These are phyloP conservation scores for Trametes coccinea DNA, from an alignment of 768 basidiomycete genomes.

Conservation along the genomic window DNA sequence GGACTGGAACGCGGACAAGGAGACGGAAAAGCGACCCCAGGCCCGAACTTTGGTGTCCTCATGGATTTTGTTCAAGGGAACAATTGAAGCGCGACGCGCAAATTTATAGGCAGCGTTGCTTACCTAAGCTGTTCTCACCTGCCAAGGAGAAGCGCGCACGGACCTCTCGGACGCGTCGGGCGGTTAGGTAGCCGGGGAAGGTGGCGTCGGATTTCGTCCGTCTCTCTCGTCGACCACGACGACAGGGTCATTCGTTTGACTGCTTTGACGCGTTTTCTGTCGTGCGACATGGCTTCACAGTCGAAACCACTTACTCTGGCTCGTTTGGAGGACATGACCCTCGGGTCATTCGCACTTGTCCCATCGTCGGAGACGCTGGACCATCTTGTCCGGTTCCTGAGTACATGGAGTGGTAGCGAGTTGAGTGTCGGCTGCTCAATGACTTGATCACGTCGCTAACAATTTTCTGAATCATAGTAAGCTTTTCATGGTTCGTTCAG, in stretches of 20 bases:
- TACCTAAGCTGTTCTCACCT: constrained; percentile 48
- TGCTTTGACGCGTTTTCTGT: neutral
- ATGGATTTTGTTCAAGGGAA: constrained; percentile 67
- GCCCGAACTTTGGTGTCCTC: constrained; percentile 95
- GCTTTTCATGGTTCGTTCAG: constrained; percentile 60
- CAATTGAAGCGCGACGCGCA: constrained; percentile 22
- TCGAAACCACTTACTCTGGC: constrained; percentile 49
- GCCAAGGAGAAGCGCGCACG: neutral
- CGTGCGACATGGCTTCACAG: constrained; percentile 47
- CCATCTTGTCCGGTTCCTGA: constrained; percentile 73
- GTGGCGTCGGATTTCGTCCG: constrained; percentile 1
- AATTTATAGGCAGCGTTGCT: constrained; percentile 34
- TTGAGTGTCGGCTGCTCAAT: constrained; percentile 35
- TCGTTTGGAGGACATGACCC: constrained; percentile 58
- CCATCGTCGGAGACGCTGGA: constrained; percentile 65
- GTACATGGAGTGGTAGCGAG: constrained; percentile 89
- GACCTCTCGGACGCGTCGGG: constrained; percentile 4
- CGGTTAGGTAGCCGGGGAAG: constrained; percentile 1
- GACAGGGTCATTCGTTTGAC: neutral
- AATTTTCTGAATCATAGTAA: constrained; percentile 48
- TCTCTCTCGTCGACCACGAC: neutral
- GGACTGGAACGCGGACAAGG: constrained; percentile 96
- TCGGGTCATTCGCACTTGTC: constrained; percentile 62
- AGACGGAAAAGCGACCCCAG: constrained; percentile 77
- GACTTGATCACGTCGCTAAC: neutral